Conservation (phyloP, 1,284 basidiomycete genomes). For the Tremellales sp. region DNA sequence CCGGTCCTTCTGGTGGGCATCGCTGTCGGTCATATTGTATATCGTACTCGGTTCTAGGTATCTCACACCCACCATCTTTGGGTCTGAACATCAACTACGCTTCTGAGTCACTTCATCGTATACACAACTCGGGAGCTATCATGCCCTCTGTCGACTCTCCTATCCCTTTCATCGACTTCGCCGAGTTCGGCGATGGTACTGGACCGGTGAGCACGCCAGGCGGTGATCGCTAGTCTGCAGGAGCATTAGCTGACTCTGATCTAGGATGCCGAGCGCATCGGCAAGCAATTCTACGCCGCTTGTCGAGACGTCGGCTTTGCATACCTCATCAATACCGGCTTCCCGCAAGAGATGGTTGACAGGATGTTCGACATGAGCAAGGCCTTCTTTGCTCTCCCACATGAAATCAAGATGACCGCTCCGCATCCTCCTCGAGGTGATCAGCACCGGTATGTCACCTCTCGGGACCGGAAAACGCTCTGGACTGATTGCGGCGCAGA, state of each 20-base stretch:
- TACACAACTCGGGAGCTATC: too few species aligned
- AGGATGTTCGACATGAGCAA: slow-evolving; percentile 56
- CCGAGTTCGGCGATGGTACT: slow-evolving; percentile 25
- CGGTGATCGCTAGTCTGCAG: background rate
- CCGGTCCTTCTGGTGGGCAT: too few species aligned
- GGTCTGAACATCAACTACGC: too few species aligned
- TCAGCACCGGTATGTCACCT: slow-evolving; percentile 21
- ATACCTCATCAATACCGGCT: slow-evolving; percentile 51
- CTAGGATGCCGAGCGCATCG: slow-evolving; percentile 18
- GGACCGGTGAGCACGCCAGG: slow-evolving; percentile 1
- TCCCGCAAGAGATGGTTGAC: slow-evolving; percentile 52
- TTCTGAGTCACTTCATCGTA: too few species aligned
- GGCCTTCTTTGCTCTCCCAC: slow-evolving; percentile 55
- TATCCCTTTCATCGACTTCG: slow-evolving; percentile 33
- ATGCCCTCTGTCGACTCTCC: slow-evolving; percentile 18
- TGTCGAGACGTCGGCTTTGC: slow-evolving; percentile 49
- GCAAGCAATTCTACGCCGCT: slow-evolving; percentile 20
- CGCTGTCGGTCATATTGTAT: too few species aligned
- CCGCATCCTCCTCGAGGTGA: slow-evolving; percentile 57
- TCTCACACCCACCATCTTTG: too few species aligned
- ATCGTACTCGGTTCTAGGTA: too few species aligned
- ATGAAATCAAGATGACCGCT: slow-evolving; percentile 56
- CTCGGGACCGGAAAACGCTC: background rate
- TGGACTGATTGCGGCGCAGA: slow-evolving; percentile 42
- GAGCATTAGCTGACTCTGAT: background rate